Conservation (phyloP, 805 yeast species). For the Pichia cephalocereana region DNA sequence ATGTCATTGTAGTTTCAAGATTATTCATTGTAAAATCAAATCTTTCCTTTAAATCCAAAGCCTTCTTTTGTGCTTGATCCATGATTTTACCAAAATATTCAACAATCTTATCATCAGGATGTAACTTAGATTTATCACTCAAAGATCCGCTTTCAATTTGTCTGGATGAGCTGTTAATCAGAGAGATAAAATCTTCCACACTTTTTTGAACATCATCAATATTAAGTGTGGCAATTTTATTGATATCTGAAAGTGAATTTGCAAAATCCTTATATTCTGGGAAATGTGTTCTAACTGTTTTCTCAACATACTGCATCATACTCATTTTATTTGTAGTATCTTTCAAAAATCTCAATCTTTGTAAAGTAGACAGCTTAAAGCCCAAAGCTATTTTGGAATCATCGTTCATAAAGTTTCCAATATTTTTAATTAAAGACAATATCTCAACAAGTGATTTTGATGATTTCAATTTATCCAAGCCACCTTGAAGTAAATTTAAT, state of each 20-base stretch:
- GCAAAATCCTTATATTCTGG: slow-evolving; percentile 56
- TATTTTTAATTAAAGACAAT: slow-evolving; percentile 56
- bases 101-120: slow-evolving; percentile 57
- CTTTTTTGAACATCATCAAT: slow-evolving; percentile 56
- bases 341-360: slow-evolving; percentile 62
- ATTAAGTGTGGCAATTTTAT: slow-evolving; percentile 49
- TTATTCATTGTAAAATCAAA: slow-evolving; percentile 40
- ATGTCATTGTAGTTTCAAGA: slow-evolving; percentile 52
- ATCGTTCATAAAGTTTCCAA: slow-evolving; percentile 78
- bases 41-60: slow-evolving; percentile 37
- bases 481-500: slow-evolving; percentile 49
- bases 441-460: slow-evolving; percentile 49
- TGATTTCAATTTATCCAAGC: slow-evolving; percentile 41
- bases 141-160: slow-evolving; percentile 55
- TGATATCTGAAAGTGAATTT: slow-evolving; percentile 46
- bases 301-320: slow-evolving; percentile 67
- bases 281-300: slow-evolving; percentile 52
- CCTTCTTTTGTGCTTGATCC: slow-evolving; percentile 33
- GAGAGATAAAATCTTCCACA: slow-evolving; percentile 42
- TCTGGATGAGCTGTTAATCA: slow-evolving; percentile 41
- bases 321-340: slow-evolving; percentile 62
- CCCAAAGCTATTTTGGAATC: slow-evolving; percentile 59
- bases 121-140: slow-evolving; percentile 52
- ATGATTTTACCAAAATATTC: slow-evolving; percentile 38
- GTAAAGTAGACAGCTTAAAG: slow-evolving; percentile 59